These are phyloP conservation scores for Apiotrichum montevideense DNA, from an alignment of 1,284 basidiomycete genomes.

Conservation along the genomic window DNA sequence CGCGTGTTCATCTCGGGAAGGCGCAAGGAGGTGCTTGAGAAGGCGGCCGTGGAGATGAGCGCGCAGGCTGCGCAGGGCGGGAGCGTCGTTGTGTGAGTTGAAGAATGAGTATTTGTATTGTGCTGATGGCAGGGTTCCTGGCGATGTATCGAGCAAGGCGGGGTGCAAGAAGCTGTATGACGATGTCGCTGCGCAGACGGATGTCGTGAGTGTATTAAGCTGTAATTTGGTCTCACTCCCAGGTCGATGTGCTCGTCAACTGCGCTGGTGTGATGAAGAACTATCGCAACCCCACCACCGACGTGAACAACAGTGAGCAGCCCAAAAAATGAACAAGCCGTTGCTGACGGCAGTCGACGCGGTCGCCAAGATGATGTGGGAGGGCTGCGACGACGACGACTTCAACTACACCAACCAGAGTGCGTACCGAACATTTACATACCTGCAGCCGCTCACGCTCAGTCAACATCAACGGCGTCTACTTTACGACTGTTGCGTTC, in stretches of 20 bases:
- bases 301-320: conserved; percentile 31
- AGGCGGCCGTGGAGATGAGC: conserved; percentile 35
- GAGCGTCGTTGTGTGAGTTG: conserved; percentile 7
- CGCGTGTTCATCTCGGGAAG: conserved; percentile 47
- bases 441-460: background rate
- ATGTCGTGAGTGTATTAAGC: conserved; percentile 6
- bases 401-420: conserved; percentile 25
- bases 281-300: conserved; percentile 25
- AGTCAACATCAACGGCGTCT: conserved; percentile 39
- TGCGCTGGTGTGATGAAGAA: conserved; percentile 35
- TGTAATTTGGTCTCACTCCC: background rate
- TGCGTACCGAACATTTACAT: background rate
- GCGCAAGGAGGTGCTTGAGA: conserved; percentile 38
- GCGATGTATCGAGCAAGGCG: conserved; percentile 42
- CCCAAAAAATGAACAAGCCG: background rate
- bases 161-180: conserved; percentile 33
- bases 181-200: conserved; percentile 25
- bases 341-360: background rate
- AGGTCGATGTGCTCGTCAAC: conserved; percentile 39
- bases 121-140: conserved; percentile 30
- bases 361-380: conserved; percentile 34
- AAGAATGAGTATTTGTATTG: background rate
- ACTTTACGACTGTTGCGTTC: conserved; percentile 41
- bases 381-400: conserved; percentile 33
- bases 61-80: conserved; percentile 20